A percentile compares a stretch with the other conserved stretches of the same genome.
Evolutionary conservation across 225 moss, liverwort and hornwort species (phyloP).

Genomic region (Polytrichum commune): DNA sequence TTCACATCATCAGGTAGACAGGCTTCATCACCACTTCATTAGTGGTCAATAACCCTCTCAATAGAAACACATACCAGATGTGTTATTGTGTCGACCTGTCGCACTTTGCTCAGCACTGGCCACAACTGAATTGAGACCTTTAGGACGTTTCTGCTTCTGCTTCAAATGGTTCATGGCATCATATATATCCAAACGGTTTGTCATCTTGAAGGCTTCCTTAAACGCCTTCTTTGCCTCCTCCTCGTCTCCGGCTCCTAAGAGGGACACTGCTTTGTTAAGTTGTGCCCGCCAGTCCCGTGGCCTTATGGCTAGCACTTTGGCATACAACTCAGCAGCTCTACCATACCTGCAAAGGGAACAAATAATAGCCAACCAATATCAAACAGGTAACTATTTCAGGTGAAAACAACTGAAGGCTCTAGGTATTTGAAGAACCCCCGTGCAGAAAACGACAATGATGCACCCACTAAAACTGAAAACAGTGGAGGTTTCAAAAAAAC

Average conservation of each 20-base stretch:
- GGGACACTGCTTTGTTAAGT: constrained; percentile 84
- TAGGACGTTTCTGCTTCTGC: constrained; percentile 79
- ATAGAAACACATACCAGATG: constrained; percentile 30
- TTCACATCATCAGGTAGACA: too few species aligned
- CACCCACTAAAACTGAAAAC: too few species aligned
- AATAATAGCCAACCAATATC: too few species aligned
- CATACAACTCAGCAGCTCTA: constrained; percentile 82
- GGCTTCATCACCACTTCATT: too few species aligned
- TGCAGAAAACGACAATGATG: background rate
- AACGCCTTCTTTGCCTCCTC: constrained; percentile 88
- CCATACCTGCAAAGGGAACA: constrained; percentile 46
- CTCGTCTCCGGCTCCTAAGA: constrained; percentile 79
- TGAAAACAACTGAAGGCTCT: too few species aligned
- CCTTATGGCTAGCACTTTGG: constrained; percentile 73
- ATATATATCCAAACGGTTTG: constrained; percentile 91
- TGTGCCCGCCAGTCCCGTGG: constrained; percentile 97
- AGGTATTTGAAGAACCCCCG: too few species aligned
- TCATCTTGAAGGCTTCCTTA: constrained; percentile 93
- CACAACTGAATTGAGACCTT: constrained; percentile 50
- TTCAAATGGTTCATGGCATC: constrained; percentile 91
- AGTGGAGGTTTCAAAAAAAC: too few species aligned
- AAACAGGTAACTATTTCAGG: too few species aligned
- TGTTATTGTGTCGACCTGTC: constrained; percentile 50
- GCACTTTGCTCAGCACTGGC: constrained; percentile 84
- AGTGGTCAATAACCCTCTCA: too few species aligned